A percentile compares a stretch with the other conserved stretches of the same genome.
These are phyloP conservation scores for Neonectria faginata DNA, from an alignment of 2,329 filamentous ascomycete species.

Conservation along the genomic window DNA sequence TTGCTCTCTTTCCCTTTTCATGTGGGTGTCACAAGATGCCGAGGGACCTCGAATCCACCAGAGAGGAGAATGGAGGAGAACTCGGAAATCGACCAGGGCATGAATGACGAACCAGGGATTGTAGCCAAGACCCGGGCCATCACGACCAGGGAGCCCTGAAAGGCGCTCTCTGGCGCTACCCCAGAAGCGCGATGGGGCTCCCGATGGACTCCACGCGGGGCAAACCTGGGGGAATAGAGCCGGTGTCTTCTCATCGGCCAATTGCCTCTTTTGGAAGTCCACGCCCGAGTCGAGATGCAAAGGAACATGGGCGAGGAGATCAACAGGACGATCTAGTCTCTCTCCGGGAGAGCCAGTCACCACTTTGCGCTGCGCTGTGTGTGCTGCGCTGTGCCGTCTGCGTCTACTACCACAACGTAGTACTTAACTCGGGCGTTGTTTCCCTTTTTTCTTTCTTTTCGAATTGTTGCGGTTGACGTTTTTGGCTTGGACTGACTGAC, in stretches of 20 bases:
- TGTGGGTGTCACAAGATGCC: conserved; percentile 46
- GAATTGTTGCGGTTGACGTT: conserved; percentile 25
- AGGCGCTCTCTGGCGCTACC: conserved; percentile 18
- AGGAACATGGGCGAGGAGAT: conserved; percentile 39
- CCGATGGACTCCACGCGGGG: conserved; percentile 39
- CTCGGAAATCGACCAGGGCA: conserved; percentile 9
- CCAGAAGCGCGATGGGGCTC: conserved; percentile 14
- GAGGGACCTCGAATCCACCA: conserved; percentile 36
- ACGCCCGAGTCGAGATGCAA: conserved; percentile 44
- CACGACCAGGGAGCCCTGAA: conserved; percentile 5
- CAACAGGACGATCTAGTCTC: conserved; percentile 42
- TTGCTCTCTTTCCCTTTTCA: conserved; percentile 14
- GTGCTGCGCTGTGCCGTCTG: conserved; percentile 6
- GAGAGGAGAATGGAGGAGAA: conserved; percentile 11
- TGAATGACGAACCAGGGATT: conserved; percentile 22
- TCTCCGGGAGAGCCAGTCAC: conserved; percentile 18
- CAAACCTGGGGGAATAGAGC: conserved; percentile 47
- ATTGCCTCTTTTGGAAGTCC: conserved; percentile 43
- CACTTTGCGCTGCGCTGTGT: conserved; percentile 17
- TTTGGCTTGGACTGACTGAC: conserved; percentile 24
- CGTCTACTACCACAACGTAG: no score
- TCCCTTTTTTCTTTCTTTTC: conserved; percentile 21
- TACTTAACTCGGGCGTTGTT: conserved; percentile 40
- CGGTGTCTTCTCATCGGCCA: conserved; percentile 36
- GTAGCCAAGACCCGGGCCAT: conserved; percentile 3